Conservation (phyloP, 2,329 filamentous ascomycete genomes). For the Neoascochyta sp. region DNA sequence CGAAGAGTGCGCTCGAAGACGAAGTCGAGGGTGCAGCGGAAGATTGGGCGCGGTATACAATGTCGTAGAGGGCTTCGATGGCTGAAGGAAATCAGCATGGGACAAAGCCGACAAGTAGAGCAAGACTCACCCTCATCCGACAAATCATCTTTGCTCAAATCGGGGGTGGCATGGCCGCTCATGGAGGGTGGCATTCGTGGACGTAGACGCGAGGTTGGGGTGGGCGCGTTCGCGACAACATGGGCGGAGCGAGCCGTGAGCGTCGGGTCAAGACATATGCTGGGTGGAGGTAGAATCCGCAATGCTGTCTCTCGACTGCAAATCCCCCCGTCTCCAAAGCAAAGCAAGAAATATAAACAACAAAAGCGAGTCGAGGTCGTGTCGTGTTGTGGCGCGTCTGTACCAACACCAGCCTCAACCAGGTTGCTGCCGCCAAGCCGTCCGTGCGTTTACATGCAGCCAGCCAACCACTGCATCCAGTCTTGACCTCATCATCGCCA, state of each 20-base stretch:
- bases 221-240: conserved; percentile 42
- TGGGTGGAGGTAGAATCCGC: too few relatives aligned
- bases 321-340: too few relatives aligned
- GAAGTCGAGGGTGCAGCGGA: conserved; percentile 60
- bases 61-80: conserved; percentile 72
- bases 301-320: too few relatives aligned
- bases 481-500: conserved; percentile 11
- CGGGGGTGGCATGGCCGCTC: conserved; percentile 38
- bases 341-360: too few relatives aligned
- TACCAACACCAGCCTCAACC: too few relatives aligned
- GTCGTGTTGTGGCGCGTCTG: too few relatives aligned
- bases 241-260: conserved; percentile 24
- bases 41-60: conserved; percentile 68
- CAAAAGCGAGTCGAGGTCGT: too few relatives aligned
- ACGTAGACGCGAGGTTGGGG: conserved; percentile 36
- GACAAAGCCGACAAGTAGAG: too few relatives aligned
- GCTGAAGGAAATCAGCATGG: conserved; percentile 50
- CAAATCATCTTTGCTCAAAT: conserved; percentile 37
- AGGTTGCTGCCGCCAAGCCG: too few relatives aligned
- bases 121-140: conserved; percentile 37
- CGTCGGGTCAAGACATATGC: conserved; percentile 1
- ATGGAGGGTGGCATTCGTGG: conserved; percentile 44
- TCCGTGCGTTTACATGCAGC: conserved; percentile 9
- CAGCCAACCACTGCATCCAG: not conserved
- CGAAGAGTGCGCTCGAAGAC: conserved; percentile 69